These are phyloP conservation scores for Phanerodontia chrysosporium DNA, from an alignment of 768 basidiomycete genomes.

Conservation along the genomic window DNA sequence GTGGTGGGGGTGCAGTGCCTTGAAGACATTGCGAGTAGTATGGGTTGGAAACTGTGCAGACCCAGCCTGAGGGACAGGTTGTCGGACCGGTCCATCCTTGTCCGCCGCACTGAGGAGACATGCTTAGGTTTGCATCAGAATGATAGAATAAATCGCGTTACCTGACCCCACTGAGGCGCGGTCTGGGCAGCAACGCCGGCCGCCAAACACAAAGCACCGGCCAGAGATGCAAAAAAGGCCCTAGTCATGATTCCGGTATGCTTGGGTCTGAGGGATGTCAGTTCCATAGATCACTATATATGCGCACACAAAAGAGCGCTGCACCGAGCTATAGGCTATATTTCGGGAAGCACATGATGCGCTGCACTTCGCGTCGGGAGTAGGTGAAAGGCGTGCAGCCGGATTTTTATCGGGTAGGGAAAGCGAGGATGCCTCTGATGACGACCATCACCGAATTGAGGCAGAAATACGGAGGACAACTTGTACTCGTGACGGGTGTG, in stretches of 20 bases:
- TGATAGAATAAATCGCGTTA: neutral
- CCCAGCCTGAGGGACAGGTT: constrained; percentile 42
- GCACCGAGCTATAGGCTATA: constrained; percentile 16
- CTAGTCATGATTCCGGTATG: constrained; percentile 10
- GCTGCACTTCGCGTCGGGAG: neutral
- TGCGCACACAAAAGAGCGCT: neutral
- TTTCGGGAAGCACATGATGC: constrained; percentile 6
- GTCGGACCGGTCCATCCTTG: constrained; percentile 50
- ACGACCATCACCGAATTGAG: neutral
- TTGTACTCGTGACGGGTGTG: constrained; percentile 2
- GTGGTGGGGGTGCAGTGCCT: constrained; percentile 27
- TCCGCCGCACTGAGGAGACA: constrained; percentile 42
- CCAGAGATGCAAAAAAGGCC: constrained; percentile 11
- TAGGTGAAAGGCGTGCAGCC: neutral
- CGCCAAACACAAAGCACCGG: constrained; percentile 16
- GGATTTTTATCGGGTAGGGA: constrained; percentile 10
- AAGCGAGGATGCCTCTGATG: neutral
- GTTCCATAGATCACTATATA: neutral
- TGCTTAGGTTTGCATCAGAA: neutral
- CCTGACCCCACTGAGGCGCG: constrained; percentile 26
- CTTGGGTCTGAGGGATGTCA: neutral
- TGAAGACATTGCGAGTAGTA: constrained; percentile 56
- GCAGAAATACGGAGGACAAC: constrained; percentile 7
- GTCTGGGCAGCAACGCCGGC: constrained; percentile 18
- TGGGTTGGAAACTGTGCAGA: constrained; percentile 39